Percentiles rank a stretch among this genome's conserved stretches.
Conservation (phyloP, 768 basidiomycete genomes). For the Mycena galopus region DNA sequence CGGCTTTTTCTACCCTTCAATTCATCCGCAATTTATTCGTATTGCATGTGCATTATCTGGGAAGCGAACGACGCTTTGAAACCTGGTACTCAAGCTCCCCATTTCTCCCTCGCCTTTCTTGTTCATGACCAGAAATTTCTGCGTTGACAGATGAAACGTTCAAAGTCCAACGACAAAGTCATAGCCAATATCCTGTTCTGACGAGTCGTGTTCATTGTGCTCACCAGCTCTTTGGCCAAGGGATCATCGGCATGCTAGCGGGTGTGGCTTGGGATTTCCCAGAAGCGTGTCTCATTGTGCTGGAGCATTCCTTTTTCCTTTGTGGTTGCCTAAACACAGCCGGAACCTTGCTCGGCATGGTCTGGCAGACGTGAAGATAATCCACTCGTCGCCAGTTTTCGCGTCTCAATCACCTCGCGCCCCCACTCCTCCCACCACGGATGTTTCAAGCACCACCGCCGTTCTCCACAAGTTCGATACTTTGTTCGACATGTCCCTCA, state of each 20-base stretch:
- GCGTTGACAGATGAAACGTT: too few relatives aligned
- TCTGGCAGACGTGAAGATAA: conserved; percentile 6
- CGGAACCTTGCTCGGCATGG: conserved; percentile 55
- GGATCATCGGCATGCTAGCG: conserved; percentile 88
- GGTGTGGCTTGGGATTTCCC: conserved; percentile 72
- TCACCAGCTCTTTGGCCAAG: conserved; percentile 86
- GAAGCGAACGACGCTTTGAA: too few relatives aligned
- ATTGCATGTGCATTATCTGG: background rate
- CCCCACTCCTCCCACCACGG: background rate
- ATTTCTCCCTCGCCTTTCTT: too few relatives aligned
- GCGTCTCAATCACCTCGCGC: conserved; percentile 27
- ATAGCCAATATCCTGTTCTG: background rate
- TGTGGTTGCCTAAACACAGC: conserved; percentile 73
- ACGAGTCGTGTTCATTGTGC: background rate
- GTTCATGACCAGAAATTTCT: too few relatives aligned
- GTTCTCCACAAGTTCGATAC: background rate
- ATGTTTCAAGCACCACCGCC: background rate
- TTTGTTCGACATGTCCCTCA: conserved; percentile 34
- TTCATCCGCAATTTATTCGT: too few relatives aligned
- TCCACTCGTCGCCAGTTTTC: conserved; percentile 26
- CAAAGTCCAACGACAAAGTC: too few relatives aligned
- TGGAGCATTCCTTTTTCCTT: conserved; percentile 66
- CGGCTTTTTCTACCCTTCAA: too few relatives aligned
- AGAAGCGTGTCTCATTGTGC: conserved; percentile 16
- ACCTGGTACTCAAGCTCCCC: too few relatives aligned